Percentiles rank a stretch among this genome's conserved stretches.
phyloP scores from a whole-genome alignment of 1,284 basidiomycete genomes.

The Pholiota adiposa region DNA sequence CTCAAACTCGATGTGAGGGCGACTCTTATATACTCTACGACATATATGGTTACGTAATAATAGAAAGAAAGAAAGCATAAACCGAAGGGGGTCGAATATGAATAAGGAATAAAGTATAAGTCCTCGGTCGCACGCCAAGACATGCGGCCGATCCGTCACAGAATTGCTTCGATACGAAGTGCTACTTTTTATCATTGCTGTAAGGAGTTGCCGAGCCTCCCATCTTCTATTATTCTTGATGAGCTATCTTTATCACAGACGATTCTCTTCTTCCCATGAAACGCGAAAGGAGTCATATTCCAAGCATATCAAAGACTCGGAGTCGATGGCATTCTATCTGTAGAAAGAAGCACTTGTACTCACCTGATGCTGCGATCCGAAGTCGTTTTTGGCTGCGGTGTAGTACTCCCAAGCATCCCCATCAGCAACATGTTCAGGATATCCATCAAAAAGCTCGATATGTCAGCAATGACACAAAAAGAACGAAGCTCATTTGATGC shows the following conservation, averaged over 20 bases:
- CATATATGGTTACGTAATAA: not conserved
- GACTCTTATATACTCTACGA: not conserved
- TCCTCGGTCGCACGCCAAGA: not conserved
- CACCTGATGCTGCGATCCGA: not conserved
- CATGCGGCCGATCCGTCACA: not conserved
- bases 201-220: too few species aligned
- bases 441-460: not conserved
- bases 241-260: too few species aligned
- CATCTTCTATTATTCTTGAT: too few species aligned
- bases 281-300: not conserved
- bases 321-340: too few species aligned
- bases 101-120: not conserved
- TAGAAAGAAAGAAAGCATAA: not conserved
- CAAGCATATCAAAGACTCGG: too few species aligned
- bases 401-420: not conserved
- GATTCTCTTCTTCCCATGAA: not conserved
- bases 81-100: not conserved
- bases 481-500: not conserved
- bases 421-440: not conserved
- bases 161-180: too few species aligned
- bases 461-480: not conserved
- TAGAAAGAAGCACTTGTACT: not conserved
- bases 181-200: too few species aligned
- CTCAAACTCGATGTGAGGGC: too few species aligned
- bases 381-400: not conserved